Base-by-base conservation (phyloP, 345 rosid species). In the Anacardium occidentale region DNA sequence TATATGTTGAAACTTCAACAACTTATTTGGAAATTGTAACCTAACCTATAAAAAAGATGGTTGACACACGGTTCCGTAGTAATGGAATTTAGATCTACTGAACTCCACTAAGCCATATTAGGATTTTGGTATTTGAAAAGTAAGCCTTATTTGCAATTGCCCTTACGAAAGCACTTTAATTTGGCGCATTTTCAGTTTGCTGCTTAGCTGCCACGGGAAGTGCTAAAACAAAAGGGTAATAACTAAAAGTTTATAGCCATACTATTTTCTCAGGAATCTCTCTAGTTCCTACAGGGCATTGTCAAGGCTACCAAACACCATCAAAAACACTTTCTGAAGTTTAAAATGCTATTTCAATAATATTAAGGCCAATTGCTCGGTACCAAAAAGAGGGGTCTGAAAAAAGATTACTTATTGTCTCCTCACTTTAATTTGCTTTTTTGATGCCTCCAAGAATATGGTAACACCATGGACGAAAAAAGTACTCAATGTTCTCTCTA, bases 391-490 rank as follows among this genome's bases (percentile, higher is more conserved):
- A 3, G 24, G 11, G 5, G 24, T 8, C 2, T 10, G 32, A 29
- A 34, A 15, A 21, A 21, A 57, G 24, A 21, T 20, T 17, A 69
- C 18, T 56, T 56, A 37, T 48, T 70, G 53, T 55, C 37, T 73
- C 21, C 55, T 45, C 55, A 40, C 67, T 45, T 67, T 66, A 45
- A 52, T 62, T 48, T 32, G 24, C 56, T 59, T 56, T 72, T 24
- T 24, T 42, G 73, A 62, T 75, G 63, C 75, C 76, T 80, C 77
- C 58, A 70, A 78, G 73, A 79, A 77, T 65, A 70, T 65, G 74
- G 74, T 42, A 62, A 71, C 64, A 69, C 26, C 44, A 51, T 12
- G 53, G 18, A 42, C 6, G 3, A 25, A 77, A 52, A 59, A 66
- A 29, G 32, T 29, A 29, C 32, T 29, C 32, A 29, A 29, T 29